Conservation (phyloP, 371 early-diverging fungal genomes). For the Mortierella sp. region DNA sequence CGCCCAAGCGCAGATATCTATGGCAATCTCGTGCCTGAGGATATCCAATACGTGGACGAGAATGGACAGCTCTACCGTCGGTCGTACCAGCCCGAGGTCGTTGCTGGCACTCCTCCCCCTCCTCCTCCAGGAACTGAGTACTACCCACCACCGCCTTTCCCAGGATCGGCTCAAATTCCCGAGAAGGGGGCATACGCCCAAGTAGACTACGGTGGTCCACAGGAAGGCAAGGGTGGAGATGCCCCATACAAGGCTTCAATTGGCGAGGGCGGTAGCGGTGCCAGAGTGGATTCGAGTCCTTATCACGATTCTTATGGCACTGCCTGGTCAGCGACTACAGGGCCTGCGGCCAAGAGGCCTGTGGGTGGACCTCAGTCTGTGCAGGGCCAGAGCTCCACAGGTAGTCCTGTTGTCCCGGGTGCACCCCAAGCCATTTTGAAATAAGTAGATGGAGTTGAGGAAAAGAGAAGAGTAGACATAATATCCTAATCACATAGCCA, state of each 20-base stretch:
- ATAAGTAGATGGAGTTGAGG: background rate
- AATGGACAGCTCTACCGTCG: constrained; percentile 4
- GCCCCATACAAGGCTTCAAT: background rate
- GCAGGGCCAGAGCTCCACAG: no score
- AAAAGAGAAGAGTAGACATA: no score
- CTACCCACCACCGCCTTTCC: background rate
- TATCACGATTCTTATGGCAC: background rate
- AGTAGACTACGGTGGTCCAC: background rate
- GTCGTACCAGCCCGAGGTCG: background rate
- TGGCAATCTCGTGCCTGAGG: background rate
- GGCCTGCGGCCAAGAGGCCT: background rate
- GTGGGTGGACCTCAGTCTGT: background rate
- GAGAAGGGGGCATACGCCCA: background rate
- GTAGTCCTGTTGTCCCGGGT: background rate
- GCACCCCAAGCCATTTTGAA: constrained; percentile 1
- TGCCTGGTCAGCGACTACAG: background rate
- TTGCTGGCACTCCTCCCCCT: background rate
- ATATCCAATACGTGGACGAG: background rate
- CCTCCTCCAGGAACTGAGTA: constrained; percentile 1
- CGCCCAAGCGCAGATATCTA: background rate
- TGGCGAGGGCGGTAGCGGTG: background rate
- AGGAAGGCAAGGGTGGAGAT: background rate
- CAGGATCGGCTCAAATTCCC: background rate
- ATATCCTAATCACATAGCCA: no score
- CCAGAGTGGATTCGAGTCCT: background rate